phyloP scores from a whole-genome alignment of 2,329 filamentous ascomycete species.

The Gnomoniopsis sp. region DNA sequence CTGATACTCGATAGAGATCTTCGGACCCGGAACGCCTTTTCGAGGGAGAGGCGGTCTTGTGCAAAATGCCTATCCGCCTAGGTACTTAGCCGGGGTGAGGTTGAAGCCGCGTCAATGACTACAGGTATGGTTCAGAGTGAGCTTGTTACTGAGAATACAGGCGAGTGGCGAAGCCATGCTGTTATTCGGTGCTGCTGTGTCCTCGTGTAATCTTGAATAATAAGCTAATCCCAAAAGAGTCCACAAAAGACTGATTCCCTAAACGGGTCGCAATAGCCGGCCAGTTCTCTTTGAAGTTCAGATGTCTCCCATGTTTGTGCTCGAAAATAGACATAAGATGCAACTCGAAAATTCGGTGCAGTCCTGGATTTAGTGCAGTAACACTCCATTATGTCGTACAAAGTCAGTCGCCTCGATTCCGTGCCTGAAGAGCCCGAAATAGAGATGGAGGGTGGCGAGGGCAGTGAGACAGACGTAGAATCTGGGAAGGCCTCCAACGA shows the following conservation, averaged over 20 bases:
- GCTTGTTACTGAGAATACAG: too few species aligned
- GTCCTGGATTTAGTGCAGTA: background rate
- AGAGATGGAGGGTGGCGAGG: background rate
- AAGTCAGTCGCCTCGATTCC: background rate
- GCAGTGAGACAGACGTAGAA: background rate
- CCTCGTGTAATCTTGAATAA: background rate
- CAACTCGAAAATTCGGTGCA: too few species aligned
- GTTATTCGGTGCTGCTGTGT: background rate
- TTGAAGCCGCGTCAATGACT: too few species aligned
- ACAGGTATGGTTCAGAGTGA: too few species aligned
- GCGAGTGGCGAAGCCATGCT: background rate
- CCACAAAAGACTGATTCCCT: background rate
- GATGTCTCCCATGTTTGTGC: background rate
- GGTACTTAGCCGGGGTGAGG: too few species aligned
- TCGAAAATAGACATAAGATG: too few species aligned
- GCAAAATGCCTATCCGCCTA: too few species aligned
- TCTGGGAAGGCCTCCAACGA: background rate
- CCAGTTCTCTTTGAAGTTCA: background rate
- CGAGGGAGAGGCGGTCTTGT: too few species aligned
- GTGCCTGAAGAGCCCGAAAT: background rate
- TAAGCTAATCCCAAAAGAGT: background rate
- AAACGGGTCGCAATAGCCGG: slow-evolving; percentile 1
- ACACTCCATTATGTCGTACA: background rate
- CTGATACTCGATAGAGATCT: too few species aligned
- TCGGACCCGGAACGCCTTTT: too few species aligned